phyloP scores from a whole-genome alignment of 1,284 basidiomycete species.

The Ustilago cynodontis region DNA sequence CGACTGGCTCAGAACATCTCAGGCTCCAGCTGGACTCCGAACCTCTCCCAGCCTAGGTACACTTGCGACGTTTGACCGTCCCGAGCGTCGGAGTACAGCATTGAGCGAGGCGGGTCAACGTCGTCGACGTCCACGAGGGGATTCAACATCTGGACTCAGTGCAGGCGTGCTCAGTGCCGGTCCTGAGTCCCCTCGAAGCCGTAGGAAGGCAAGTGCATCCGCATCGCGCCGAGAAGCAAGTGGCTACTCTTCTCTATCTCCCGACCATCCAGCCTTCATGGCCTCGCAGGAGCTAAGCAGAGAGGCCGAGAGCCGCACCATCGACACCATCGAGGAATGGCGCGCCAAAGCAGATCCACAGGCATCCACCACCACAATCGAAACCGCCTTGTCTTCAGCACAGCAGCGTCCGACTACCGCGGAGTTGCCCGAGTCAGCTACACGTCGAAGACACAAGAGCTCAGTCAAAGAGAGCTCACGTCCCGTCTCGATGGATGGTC shows the following conservation, averaged over 20 bases:
- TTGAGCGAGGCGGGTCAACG: conserved; percentile 50
- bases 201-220: conserved; percentile 32
- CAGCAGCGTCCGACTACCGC: background rate
- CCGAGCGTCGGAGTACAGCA: conserved; percentile 29
- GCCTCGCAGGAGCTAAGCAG: conserved; percentile 39
- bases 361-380: background rate
- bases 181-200: conserved; percentile 38
- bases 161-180: conserved; percentile 50
- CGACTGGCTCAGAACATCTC: conserved; percentile 39
- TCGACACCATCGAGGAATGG: conserved; percentile 55
- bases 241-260: conserved; percentile 22
- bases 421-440: conserved; percentile 14
- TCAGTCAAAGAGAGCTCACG: conserved; percentile 27
- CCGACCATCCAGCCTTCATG: conserved; percentile 40
- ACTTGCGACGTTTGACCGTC: conserved; percentile 26
- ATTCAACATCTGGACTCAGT: conserved; percentile 49
- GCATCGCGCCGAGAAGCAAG: conserved; percentile 23
- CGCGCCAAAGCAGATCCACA: conserved; percentile 28
- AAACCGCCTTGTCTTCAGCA: background rate
- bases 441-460: conserved; percentile 35
- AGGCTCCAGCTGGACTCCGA: conserved; percentile 15
- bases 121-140: conserved; percentile 23
- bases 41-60: conserved; percentile 46
- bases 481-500: conserved; percentile 31
- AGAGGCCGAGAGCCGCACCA: conserved; percentile 36